Percentiles rank a stretch among this genome's conserved stretches.
Evolutionary conservation across 371 early-diverging fungal species (phyloP).

Genomic region (Apophysomyces variabilis): DNA sequence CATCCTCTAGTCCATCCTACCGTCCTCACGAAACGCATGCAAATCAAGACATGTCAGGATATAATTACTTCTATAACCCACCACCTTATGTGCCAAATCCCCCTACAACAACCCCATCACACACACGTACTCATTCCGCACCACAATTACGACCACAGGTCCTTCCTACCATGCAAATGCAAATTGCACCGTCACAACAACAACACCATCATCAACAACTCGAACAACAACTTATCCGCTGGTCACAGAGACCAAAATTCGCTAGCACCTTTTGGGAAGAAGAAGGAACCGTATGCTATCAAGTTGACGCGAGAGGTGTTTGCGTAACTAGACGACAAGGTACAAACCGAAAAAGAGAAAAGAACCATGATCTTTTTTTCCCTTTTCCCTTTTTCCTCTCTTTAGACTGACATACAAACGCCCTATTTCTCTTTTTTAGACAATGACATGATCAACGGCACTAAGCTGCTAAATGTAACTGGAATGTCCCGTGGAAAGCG

Average conservation of each 20-base stretch:
- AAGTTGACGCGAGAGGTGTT: conserved; percentile 4
- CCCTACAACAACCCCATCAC: neutral
- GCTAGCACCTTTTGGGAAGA: conserved; percentile 8
- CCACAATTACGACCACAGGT: conserved; percentile 4
- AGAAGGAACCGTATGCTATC: conserved; percentile 1
- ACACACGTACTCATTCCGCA: neutral
- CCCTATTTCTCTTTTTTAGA: conserved; percentile 41
- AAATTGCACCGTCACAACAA: conserved; percentile 7
- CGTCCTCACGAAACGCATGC: conserved; percentile 6
- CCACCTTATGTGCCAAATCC: neutral
- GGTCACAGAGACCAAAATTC: conserved; percentile 7
- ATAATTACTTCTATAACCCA: conserved; percentile 2
- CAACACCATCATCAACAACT: neutral
- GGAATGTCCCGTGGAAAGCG: conserved; percentile 89
- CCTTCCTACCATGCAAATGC: conserved; percentile 5
- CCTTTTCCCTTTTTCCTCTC: neutral
- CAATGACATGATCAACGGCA: conserved; percentile 86
- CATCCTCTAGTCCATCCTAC: conserved; percentile 4
- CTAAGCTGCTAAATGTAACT: conserved; percentile 83
- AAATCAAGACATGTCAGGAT: conserved; percentile 6
- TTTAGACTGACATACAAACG: neutral
- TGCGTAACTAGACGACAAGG: conserved; percentile 9
- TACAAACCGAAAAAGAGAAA: neutral
- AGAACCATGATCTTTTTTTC: neutral
- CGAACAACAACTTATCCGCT: conserved; percentile 10